Evolutionary conservation across 192 early-diverging fungal species (phyloP).

Genomic region (Coemansia sp.): DNA sequence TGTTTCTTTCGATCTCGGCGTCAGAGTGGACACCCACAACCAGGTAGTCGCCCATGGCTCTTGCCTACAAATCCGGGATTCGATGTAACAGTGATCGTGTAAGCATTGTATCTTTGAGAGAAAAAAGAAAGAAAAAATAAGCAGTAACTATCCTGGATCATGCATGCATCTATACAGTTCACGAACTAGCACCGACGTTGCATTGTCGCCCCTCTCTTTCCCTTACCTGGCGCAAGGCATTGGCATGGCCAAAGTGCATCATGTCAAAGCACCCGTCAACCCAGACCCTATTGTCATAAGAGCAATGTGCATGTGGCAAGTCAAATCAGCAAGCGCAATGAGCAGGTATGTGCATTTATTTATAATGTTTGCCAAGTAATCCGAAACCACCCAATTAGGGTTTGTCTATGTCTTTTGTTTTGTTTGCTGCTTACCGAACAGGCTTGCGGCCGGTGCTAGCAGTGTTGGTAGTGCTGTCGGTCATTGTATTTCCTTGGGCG

Average conservation of each 20-base stretch:
- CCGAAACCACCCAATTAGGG: too few species aligned
- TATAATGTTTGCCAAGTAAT: too few species aligned
- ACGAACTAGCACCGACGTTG: too few species aligned
- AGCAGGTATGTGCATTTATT: not conserved
- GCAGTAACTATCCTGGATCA: not conserved
- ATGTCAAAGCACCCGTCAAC: constrained; percentile 97
- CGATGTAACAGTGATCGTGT: not conserved
- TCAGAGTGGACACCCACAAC: constrained; percentile 97
- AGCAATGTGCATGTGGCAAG: not conserved
- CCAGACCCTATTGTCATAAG: constrained; percentile 58
- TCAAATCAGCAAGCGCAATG: not conserved
- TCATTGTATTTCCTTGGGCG: not conserved
- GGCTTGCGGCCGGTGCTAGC: constrained; percentile 40
- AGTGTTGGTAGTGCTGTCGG: not conserved
- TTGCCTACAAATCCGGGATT: constrained; percentile 61
- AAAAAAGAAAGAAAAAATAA: not conserved
- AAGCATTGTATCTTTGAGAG: not conserved
- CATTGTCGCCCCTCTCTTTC: not conserved
- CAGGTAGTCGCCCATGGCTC: constrained; percentile 90
- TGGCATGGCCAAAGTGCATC: constrained; percentile 97
- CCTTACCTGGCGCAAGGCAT: constrained; percentile 88
- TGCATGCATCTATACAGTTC: too few species aligned
- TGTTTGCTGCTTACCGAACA: constrained; percentile 37
- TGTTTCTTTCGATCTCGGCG: constrained; percentile 86
- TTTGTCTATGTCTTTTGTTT: not conserved